Percentiles rank a stretch among this genome's conserved stretches.
Evolutionary conservation across 1,284 basidiomycete genomes (phyloP).

Genomic region (Golubevia sp.): DNA sequence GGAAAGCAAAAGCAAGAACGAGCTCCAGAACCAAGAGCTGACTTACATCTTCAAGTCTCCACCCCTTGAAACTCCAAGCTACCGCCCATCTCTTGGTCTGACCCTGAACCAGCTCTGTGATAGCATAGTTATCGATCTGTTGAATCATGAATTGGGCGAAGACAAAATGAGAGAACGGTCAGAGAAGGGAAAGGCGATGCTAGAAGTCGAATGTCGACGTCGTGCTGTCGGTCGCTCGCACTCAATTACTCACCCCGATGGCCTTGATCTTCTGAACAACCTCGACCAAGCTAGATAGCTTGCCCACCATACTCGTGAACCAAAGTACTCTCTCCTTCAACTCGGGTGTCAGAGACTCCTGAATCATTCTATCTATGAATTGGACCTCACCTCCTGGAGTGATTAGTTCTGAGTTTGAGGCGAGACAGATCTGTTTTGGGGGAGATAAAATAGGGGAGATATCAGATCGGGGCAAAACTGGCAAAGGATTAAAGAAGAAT

Average conservation of each 20-base stretch:
- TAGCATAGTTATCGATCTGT: slow-evolving; percentile 77
- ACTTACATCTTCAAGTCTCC: slow-evolving; percentile 76
- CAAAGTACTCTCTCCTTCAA: slow-evolving; percentile 63
- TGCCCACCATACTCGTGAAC: slow-evolving; percentile 91
- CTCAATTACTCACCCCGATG: slow-evolving; percentile 66
- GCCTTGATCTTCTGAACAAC: slow-evolving; percentile 70
- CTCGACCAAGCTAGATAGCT: slow-evolving; percentile 73
- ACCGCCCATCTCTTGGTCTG: slow-evolving; percentile 86
- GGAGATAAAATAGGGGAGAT: no score
- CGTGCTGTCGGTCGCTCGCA: no score
- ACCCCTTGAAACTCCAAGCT: slow-evolving; percentile 76
- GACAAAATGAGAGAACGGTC: not conserved
- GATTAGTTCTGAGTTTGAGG: slow-evolving; percentile 61
- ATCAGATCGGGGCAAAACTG: no score
- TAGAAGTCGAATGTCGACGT: not conserved
- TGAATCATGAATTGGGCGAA: not conserved
- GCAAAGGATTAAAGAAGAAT: no score
- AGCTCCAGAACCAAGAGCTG: no score
- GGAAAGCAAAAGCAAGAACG: no score
- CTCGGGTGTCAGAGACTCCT: slow-evolving; percentile 68
- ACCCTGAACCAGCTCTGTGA: slow-evolving; percentile 81
- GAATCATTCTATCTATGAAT: slow-evolving; percentile 79
- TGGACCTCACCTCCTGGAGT: slow-evolving; percentile 79
- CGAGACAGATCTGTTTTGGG: no score
- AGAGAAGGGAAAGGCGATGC: not conserved